phyloP scores from a whole-genome alignment of 768 basidiomycete genomes.

The Cystobasidium ongulense region DNA sequence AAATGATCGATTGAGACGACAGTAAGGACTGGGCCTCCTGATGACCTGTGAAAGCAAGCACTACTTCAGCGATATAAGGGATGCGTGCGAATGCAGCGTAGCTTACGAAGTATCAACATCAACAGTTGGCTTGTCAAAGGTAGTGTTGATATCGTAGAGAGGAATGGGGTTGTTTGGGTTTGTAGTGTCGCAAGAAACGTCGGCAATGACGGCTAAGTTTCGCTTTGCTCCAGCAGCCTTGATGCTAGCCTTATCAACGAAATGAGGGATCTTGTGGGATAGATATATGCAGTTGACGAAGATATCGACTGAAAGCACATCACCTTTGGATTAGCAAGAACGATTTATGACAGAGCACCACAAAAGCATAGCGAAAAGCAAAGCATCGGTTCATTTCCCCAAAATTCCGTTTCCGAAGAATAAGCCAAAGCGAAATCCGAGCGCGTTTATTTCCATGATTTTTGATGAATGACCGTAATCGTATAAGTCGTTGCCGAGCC shows the following conservation, averaged over 20 bases:
- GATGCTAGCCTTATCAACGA: slow-evolving; percentile 65
- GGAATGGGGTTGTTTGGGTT: slow-evolving; percentile 98
- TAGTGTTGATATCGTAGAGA: slow-evolving; percentile 89
- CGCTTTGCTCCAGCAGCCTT: slow-evolving; percentile 61
- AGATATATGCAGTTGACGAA: slow-evolving; percentile 99
- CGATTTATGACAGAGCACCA: background rate
- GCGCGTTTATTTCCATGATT: background rate
- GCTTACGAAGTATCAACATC: slow-evolving; percentile 71
- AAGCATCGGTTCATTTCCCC: background rate
- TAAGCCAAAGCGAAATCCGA: background rate
- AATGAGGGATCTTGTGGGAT: slow-evolving; percentile 71
- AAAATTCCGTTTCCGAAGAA: background rate
- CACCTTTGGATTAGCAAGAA: background rate
- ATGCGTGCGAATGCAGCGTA: no score
- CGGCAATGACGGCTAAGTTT: slow-evolving; percentile 72
- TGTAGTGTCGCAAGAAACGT: slow-evolving; percentile 98
- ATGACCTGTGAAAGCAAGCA: slow-evolving; percentile 46
- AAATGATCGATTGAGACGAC: slow-evolving; percentile 96
- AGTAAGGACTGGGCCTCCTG: slow-evolving; percentile 60
- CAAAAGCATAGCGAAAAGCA: background rate
- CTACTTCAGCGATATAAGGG: background rate
- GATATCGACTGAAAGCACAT: slow-evolving; percentile 60
- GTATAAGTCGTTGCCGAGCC: background rate
- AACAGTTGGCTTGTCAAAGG: slow-evolving; percentile 84
- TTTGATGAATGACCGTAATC: background rate